A percentile compares a stretch with the other conserved stretches of the same genome.
Conservation (phyloP, 768 basidiomycete genomes). For the Lactarius psammicola region DNA sequence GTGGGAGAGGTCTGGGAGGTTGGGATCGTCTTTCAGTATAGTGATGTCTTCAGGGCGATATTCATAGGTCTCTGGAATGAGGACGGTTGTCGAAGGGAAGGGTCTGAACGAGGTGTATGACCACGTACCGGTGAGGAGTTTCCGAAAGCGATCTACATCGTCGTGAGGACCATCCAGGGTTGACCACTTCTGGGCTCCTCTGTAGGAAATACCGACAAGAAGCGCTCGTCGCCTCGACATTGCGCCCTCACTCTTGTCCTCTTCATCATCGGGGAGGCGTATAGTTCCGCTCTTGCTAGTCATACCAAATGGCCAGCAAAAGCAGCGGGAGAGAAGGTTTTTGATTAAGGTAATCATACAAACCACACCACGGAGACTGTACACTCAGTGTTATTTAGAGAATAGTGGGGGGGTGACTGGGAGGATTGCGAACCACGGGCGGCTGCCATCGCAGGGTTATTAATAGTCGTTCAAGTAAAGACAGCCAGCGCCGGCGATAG, state of each 20-base stretch:
- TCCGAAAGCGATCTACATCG: constrained; percentile 16
- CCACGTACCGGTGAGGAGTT: constrained; percentile 18
- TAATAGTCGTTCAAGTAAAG: neutral
- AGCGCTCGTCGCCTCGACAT: constrained; percentile 16
- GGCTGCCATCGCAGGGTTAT: neutral
- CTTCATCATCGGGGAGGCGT: neutral
- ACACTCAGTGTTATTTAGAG: neutral
- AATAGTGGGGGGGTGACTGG: neutral
- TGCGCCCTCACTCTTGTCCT: neutral
- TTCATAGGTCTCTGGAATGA: constrained; percentile 20
- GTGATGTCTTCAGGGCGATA: constrained; percentile 25
- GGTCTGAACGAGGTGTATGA: too few relatives aligned
- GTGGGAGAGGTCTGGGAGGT: neutral
- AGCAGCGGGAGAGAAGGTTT: neutral
- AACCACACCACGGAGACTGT: neutral
- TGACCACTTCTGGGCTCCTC: neutral
- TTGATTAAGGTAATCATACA: constrained; percentile 3
- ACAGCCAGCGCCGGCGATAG: neutral
- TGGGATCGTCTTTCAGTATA: constrained; percentile 22
- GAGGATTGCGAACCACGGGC: neutral
- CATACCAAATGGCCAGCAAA: neutral
- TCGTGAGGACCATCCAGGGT: constrained; percentile 8
- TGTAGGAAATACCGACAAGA: constrained; percentile 26
- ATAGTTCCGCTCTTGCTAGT: neutral
- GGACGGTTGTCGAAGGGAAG: neutral